Base-by-base conservation (phyloP, 2,329 filamentous ascomycete genomes). In the Exophiala spinifera region DNA sequence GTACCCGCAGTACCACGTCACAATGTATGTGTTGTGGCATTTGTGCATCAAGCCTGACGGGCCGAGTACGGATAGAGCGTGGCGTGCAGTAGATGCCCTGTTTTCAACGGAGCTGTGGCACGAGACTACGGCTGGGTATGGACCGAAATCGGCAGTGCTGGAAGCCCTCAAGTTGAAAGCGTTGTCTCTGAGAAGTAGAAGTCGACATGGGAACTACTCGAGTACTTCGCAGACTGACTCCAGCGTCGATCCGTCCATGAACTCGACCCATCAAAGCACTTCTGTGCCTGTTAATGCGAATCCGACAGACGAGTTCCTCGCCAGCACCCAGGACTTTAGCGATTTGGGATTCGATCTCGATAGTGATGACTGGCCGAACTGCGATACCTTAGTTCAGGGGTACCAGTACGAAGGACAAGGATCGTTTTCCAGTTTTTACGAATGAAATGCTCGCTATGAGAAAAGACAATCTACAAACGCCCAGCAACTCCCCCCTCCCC, bases 1-100 rank as follows among this genome's bases (percentile, higher is more conserved):
- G 0, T 76, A 70, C 34, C 71, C 73, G 0, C 75, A 76, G 59
- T 76, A 72, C 17, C 71, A 77, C 48, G 65, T 73, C 28, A 64
- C 76, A 17, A 70, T 76, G 2, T 76, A 75, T 52, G 63, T 74
- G 0, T 63, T 78, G 1, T 76, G 76, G 67, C 68, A 76, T 52
- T 55, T 77, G 1, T 74, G 74, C 51, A 66, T 76, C 3, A 66
- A 62, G 46, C 75, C 74, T 0, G 55, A 57, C 0, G 71, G 69
- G 0, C 60, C 61, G 0, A 62, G 62, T 17, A 64, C 64, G 0
- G 64, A 66, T 0, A 61, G 69, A 15, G 74, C 70, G 0, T 74
- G 76, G 67, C 42, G 59, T 6, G 56, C 63, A 10, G 60, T 69
- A n/a, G 57, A 64, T 5, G 43, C 14, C 6, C 15, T 44, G 5